phyloP scores from a whole-genome alignment of 768 basidiomycete species.

The Suillus fuscotomentosus region DNA sequence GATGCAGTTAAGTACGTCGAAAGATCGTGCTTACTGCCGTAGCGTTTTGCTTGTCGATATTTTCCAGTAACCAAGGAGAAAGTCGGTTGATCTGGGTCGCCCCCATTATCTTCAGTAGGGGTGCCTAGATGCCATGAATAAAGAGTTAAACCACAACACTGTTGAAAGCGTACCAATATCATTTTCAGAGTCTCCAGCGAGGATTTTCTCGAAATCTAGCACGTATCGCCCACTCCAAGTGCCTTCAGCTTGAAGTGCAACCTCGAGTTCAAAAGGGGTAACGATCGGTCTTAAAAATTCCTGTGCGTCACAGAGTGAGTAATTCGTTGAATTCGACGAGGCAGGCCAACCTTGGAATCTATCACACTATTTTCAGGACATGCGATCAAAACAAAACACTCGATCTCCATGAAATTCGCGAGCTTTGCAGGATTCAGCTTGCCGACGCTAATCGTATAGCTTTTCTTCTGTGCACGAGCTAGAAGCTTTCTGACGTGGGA shows the following conservation, averaged over 20 bases:
- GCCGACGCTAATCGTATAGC: slow-evolving; percentile 93
- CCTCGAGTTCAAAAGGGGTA: slow-evolving; percentile 87
- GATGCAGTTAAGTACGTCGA: not conserved
- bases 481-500: slow-evolving; percentile 75
- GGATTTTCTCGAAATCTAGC: slow-evolving; percentile 67
- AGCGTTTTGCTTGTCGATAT: slow-evolving; percentile 76
- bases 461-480: slow-evolving; percentile 72
- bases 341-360: slow-evolving; percentile 56
- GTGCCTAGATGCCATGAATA: slow-evolving; percentile 9
- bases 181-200: slow-evolving; percentile 33
- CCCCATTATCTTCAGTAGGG: slow-evolving; percentile 20
- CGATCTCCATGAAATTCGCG: slow-evolving; percentile 94
- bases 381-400: slow-evolving; percentile 93
- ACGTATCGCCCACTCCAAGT: slow-evolving; percentile 79
- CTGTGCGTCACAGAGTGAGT: slow-evolving; percentile 34
- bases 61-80: slow-evolving; percentile 88
- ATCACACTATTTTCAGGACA: slow-evolving; percentile 91
- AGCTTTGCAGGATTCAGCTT: slow-evolving; percentile 94
- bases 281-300: slow-evolving; percentile 91
- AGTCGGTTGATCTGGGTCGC: slow-evolving; percentile 62
- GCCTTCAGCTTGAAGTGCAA: slow-evolving; percentile 70
- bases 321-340: not conserved
- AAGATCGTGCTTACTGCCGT: slow-evolving; percentile 37
- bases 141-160: not conserved
- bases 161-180: slow-evolving; percentile 8